Percentiles rank a stretch among this genome's conserved stretches.
Conservation (phyloP, 2,329 filamentous ascomycete species). For the Monilinia vaccinii-corymbosi region DNA sequence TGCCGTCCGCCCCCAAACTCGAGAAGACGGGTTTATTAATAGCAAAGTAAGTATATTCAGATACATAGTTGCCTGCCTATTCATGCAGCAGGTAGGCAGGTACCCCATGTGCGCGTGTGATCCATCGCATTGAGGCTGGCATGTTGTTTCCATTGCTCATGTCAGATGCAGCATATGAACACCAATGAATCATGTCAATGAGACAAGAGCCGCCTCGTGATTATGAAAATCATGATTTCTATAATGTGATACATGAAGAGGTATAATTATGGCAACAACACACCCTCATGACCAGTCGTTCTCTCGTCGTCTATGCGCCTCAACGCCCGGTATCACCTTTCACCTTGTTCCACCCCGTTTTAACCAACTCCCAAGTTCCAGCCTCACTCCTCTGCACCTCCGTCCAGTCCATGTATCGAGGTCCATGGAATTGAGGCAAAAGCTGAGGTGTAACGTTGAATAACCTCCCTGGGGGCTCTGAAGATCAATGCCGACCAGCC, state of each 20-base stretch:
- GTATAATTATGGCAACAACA: no score
- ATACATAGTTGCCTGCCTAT: neutral
- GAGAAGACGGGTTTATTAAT: neutral
- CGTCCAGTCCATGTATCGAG: neutral
- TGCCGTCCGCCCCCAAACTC: no score
- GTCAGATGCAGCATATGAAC: neutral
- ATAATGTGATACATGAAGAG: no score
- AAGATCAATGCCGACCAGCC: constrained; percentile 14
- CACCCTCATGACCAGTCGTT: neutral
- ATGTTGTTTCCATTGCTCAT: neutral
- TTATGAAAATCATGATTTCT: no score
- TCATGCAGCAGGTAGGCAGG: neutral
- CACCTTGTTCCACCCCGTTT: neutral
- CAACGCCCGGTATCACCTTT: neutral
- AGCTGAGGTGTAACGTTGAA: neutral
- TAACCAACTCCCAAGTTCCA: neutral
- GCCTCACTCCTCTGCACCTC: neutral
- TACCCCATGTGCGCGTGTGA: neutral
- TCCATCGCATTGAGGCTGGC: neutral
- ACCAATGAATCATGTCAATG: no score
- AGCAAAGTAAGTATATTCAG: no score
- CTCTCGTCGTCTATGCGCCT: neutral
- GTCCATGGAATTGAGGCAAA: neutral
- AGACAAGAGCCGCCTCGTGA: neutral
- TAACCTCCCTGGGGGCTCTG: no score